Percentiles rank a stretch among this genome's conserved stretches.
phyloP scores from a whole-genome alignment of 805 yeast genomes.

The Yamadazyma phyllophila region DNA sequence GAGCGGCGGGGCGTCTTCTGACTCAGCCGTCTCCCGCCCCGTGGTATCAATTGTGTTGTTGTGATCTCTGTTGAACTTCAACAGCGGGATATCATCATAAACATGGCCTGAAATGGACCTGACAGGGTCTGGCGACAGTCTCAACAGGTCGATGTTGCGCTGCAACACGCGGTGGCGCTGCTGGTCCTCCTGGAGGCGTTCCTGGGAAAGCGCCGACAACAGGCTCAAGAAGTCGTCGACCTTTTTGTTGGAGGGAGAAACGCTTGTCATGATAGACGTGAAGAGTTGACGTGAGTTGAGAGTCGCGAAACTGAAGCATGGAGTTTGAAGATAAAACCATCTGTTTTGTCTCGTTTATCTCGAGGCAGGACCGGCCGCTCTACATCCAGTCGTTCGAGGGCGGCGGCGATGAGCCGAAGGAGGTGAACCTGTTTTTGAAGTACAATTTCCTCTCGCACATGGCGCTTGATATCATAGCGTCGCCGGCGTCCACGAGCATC shows the following conservation, averaged over 20 bases:
- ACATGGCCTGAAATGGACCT: not conserved
- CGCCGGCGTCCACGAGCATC: slow-evolving; percentile 43
- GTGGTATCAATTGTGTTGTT: not conserved
- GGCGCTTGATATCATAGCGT: slow-evolving; percentile 67
- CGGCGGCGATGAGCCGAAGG: not conserved
- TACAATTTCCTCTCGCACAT: slow-evolving; percentile 73
- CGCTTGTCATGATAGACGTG: not conserved
- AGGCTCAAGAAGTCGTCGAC: slow-evolving; percentile 39
- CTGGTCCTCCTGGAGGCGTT: slow-evolving; percentile 32
- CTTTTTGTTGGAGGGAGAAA: slow-evolving; percentile 23
- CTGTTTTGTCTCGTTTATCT: slow-evolving; percentile 57
- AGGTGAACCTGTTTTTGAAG: slow-evolving; percentile 49
- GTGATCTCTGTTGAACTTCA: slow-evolving; percentile 8
- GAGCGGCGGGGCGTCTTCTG: slow-evolving; percentile 8
- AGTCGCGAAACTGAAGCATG: slow-evolving; percentile 1
- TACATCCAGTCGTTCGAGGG: slow-evolving; percentile 54
- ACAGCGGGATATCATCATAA: slow-evolving; percentile 10
- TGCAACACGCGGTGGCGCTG: slow-evolving; percentile 33
- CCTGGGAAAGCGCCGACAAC: slow-evolving; percentile 36
- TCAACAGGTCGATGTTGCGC: slow-evolving; percentile 24
- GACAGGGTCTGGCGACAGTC: not conserved
- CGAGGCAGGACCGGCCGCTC: slow-evolving; percentile 57
- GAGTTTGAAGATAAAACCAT: slow-evolving; percentile 22
- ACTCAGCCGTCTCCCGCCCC: not conserved
- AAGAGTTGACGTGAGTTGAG: not conserved